Conservation (phyloP, 176 grass and related monocot species). For the Bonia amplexicaulis region DNA sequence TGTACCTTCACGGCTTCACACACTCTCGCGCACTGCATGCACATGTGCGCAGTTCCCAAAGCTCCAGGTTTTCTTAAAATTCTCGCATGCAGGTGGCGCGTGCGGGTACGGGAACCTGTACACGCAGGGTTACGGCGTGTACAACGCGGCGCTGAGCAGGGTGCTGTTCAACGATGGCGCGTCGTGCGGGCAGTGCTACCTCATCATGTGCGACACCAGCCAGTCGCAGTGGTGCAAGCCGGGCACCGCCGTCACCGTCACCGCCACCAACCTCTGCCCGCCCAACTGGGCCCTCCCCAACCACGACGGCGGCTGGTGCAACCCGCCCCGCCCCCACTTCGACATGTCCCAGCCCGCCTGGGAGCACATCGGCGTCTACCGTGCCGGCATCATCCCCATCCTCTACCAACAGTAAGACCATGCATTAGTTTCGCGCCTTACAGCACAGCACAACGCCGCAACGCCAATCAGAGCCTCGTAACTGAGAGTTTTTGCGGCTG, state of each 20-base stretch:
- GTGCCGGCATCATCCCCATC: slow-evolving; percentile 34
- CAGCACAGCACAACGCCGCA: no score
- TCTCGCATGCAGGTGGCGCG: slow-evolving; percentile 37
- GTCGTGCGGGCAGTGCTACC: slow-evolving; percentile 56
- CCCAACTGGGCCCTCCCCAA: slow-evolving; percentile 38
- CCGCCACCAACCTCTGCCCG: slow-evolving; percentile 43
- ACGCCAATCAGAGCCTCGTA: not conserved
- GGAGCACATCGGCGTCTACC: slow-evolving; percentile 30
- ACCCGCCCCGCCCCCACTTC: slow-evolving; percentile 30
- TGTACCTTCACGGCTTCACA: no score
- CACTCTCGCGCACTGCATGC: no score
- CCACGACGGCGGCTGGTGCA: slow-evolving; percentile 46
- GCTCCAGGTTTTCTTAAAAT: no score
- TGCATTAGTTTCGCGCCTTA: no score
- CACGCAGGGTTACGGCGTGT: slow-evolving; percentile 28
- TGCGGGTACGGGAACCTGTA: slow-evolving; percentile 57
- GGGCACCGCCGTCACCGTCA: slow-evolving; percentile 28
- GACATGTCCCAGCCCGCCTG: slow-evolving; percentile 52
- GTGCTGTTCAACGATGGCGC: slow-evolving; percentile 47
- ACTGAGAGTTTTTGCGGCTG: not conserved
- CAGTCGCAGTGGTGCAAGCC: slow-evolving; percentile 7
- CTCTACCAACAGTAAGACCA: slow-evolving; percentile 26
- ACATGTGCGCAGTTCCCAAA: no score
- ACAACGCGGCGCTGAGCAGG: slow-evolving; percentile 45
- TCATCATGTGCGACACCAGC: slow-evolving; percentile 28